Evolutionary conservation across 2,329 filamentous ascomycete genomes (phyloP), one percentile per base, ranked within the genome.

Genomic region (Aspergillus terreus): DNA sequence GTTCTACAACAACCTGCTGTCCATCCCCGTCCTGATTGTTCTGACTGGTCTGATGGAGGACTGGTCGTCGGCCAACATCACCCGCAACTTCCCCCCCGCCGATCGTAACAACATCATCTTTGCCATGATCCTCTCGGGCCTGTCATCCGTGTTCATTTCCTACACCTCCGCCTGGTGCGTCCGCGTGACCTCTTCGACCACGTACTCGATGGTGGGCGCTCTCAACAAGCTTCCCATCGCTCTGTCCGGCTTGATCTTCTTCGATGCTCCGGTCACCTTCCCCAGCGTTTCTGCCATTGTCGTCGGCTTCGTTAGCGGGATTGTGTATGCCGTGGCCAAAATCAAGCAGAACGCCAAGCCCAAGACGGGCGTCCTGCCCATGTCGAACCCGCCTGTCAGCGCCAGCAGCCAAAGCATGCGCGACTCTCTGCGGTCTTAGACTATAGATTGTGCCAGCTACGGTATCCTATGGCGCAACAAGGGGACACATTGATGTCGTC

Each of bases 91-190:
- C 78, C 94, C 94, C 2, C 63, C 77, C n/a, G 87, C 87, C 58
- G 78, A 84, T 32, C 88, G 92, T 63, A 94, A 90, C 72, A 82
- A 79, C 62, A 84, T 96, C 62, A 81, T 95, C 61, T 76, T 88
- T 54, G 89, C 92, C 66, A 96, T 97, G 89, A 77, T 97, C 65
- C 88, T 97, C 74, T 96, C 94, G 4, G 94, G 94, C 54, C 80
- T 96, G 49, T 92, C 86, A 33, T 89, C 92, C 46, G 92, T 97
- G 66, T 96, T 96, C 76, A 99, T 99, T 73, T 97, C 92, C n/a
- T 99, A 99, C 81, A 95, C 91, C 68, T 96, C 92, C 14, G 94
- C 94, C 35, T 99, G 94, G 94, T 97, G 94, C 70, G 95, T 99
- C 58, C 92, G 94, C 60, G 89, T 96, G 58, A 97, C 94, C 6